Evolutionary conservation across 2,329 filamentous ascomycete genomes (phyloP), one percentile per base, ranked within the genome.

Genomic region (Claviceps paspali): DNA sequence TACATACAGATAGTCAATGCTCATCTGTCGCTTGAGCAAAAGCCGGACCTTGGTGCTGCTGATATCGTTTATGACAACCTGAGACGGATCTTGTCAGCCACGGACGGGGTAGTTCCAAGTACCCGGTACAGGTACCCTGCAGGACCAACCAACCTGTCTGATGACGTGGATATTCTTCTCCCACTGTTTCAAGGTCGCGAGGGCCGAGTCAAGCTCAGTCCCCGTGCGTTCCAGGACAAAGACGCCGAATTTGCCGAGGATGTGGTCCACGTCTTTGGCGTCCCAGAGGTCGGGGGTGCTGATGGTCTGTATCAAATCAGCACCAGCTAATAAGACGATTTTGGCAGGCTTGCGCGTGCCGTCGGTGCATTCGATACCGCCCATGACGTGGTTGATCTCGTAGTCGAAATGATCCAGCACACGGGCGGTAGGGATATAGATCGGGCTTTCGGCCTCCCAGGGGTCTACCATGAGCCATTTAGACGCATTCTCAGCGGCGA

Each of bases 331-430:
- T 26, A 95, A 70, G 33, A 83, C 77, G 46, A 95, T 83, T 40
- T 77, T 76, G 14, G 81, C 79, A 10, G 60, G 60, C 55, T 75
- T 79, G 51, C 70, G 74, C 37, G 65, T 64, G 41, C 83, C 84
- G 45, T 79, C 70, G 15, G 69, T 66, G 33, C 70, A 73, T 49
- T 82, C 70, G 22, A 91, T 73, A 8, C 87, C 87, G 6, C 87
- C 87, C 31, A 84, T 72, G 18, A 73, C 70, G 36, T 59, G 52
- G 54, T 95, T 94, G 54, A 95, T 83, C 56, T 95, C 85, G 52
- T 88, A 64, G 47, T 92, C 78, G 49, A 95, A 91, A 59, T 95
- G 88, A 52, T 93, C 85, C 34, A 95, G 67, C 29, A 94, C 87
- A 48, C 81, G 73, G 28, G 87, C 88, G 1, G 88, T 96, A 12